These are phyloP conservation scores for Lenzites betulinus DNA, from an alignment of 768 basidiomycete species.

Conservation along the genomic window DNA sequence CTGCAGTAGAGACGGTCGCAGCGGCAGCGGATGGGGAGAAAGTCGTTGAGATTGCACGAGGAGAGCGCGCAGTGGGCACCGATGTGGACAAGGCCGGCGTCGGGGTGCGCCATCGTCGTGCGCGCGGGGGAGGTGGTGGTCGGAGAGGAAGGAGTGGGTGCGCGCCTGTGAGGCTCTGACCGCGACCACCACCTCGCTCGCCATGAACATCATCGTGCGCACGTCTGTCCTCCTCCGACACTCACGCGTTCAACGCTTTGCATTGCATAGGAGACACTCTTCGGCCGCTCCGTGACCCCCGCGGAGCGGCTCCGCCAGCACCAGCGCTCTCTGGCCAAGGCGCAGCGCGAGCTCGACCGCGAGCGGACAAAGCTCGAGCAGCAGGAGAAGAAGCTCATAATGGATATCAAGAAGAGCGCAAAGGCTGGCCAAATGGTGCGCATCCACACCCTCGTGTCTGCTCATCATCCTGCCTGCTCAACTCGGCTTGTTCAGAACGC, in stretches of 20 bases:
- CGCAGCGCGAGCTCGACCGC: slow-evolving; percentile 96
- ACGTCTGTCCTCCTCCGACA: not conserved
- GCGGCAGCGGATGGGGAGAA: slow-evolving; percentile 72
- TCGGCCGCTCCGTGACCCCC: slow-evolving; percentile 92
- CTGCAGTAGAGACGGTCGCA: slow-evolving; percentile 66
- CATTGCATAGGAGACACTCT: slow-evolving; percentile 80
- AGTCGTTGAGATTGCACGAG: slow-evolving; percentile 66
- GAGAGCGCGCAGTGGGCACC: slow-evolving; percentile 67
- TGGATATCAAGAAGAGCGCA: slow-evolving; percentile 95
- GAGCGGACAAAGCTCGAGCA: slow-evolving; percentile 93
- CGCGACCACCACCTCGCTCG: not conserved
- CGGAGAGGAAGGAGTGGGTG: not conserved
- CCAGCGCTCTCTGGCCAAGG: slow-evolving; percentile 93
- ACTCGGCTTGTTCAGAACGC: slow-evolving; percentile 66
- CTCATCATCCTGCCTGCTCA: slow-evolving; percentile 3
- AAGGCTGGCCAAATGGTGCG: slow-evolving; percentile 92
- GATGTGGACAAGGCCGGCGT: slow-evolving; percentile 28
- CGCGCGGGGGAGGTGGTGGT: not conserved
- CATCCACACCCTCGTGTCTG: not conserved
- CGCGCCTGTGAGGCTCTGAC: not conserved
- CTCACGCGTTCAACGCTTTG: slow-evolving; percentile 2
- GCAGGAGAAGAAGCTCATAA: slow-evolving; percentile 94
- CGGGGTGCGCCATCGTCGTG: not conserved
- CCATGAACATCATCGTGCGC: slow-evolving; percentile 81
- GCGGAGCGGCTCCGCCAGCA: slow-evolving; percentile 97